Conservation (phyloP, 2,329 filamentous ascomycete genomes). For the Aureobasidium sp. region DNA sequence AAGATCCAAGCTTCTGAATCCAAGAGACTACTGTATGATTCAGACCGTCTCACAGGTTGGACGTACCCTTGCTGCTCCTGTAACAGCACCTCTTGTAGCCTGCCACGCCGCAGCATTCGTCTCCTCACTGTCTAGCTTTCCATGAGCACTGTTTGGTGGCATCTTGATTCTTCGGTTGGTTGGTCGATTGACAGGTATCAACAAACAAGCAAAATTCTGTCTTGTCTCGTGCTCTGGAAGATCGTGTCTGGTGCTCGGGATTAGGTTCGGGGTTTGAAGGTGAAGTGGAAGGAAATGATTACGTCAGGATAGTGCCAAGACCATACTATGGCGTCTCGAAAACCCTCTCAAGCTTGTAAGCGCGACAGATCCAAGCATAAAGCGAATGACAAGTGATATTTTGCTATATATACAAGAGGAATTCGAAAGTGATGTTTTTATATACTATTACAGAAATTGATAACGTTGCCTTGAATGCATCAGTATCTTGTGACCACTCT, state of each 20-base stretch:
- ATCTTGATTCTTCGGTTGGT: not conserved
- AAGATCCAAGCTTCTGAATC: not conserved
- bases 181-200: not conserved
- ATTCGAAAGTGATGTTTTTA: too few species aligned
- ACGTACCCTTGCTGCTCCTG: constrained; percentile 56
- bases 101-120: constrained; percentile 63
- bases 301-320: constrained; percentile 1
- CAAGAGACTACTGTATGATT: not conserved
- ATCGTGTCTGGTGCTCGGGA: not conserved
- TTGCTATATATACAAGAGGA: too few species aligned
- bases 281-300: not conserved
- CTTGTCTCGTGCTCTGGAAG: not conserved
- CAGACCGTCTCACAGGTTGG: not conserved
- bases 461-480: not conserved
- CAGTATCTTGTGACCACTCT: not conserved
- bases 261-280: constrained; percentile 5
- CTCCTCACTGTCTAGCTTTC: constrained; percentile 56
- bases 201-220: not conserved
- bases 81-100: constrained; percentile 56
- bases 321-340: not conserved
- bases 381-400: too few species aligned
- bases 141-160: constrained; percentile 31
- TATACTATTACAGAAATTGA: too few species aligned
- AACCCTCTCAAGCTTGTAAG: not conserved
- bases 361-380: too few species aligned